A percentile compares a stretch with the other conserved stretches of the same genome.
phyloP scores from a whole-genome alignment of 345 rosid genomes.

The Luvunga scandens region DNA sequence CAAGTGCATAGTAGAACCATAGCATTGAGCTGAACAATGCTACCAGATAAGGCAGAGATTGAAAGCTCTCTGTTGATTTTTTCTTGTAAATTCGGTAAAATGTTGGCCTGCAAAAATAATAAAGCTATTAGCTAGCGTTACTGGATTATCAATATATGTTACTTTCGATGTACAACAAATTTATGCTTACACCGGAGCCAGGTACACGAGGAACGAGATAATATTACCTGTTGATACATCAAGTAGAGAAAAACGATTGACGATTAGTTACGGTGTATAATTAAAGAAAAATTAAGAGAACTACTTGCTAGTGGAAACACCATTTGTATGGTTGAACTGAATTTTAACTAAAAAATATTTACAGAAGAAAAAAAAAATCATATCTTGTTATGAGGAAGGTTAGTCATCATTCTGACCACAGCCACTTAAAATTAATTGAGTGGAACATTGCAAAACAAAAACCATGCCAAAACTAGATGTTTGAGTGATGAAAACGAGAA shows the following conservation, averaged over 20 bases:
- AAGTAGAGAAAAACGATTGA: neutral
- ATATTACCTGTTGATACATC: slow-evolving; percentile 54
- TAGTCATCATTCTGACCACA: neutral
- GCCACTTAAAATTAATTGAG: neutral
- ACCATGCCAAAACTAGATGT: neutral
- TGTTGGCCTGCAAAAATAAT: slow-evolving; percentile 54
- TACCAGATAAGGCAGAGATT: slow-evolving; percentile 76
- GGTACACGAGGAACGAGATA: slow-evolving; percentile 66
- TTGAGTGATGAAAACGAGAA: neutral
- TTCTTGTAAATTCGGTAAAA: slow-evolving; percentile 65
- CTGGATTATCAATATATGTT: too few relatives aligned
- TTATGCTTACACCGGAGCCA: slow-evolving; percentile 81
- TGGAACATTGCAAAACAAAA: neutral
- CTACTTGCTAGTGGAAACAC: neutral
- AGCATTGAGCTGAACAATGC: slow-evolving; percentile 90
- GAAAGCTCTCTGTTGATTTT: slow-evolving; percentile 75
- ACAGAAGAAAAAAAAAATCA: neutral
- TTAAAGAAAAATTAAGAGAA: neutral
- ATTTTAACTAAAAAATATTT: neutral
- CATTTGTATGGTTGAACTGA: slow-evolving; percentile 2
- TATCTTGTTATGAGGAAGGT: slow-evolving; percentile 4
- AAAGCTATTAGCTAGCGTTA: neutral
- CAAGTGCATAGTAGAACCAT: slow-evolving; percentile 82
- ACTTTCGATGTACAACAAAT: neutral
- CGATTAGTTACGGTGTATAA: neutral